Evolutionary conservation across 768 basidiomycete genomes (phyloP), one percentile per base, ranked within the genome.

Genomic region (Panaeolus papilionaceus): DNA sequence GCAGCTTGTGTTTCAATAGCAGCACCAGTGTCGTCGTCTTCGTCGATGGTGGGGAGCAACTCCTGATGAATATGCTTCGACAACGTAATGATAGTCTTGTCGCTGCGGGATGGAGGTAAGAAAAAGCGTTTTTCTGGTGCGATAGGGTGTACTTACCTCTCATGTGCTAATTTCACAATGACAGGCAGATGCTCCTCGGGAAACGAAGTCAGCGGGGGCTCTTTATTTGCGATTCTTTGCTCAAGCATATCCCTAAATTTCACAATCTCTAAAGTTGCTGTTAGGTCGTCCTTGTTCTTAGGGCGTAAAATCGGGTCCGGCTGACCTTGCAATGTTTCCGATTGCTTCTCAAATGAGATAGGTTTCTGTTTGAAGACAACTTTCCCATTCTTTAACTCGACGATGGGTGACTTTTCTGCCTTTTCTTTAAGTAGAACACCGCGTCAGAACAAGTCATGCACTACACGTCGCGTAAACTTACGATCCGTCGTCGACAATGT

Each of bases 131-230:
- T 18, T 45, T 23, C 9, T 11, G 18, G 16, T 2, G 20, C 6
- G 62, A 63, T n/a, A 18, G 12, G 66, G 23, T 28, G 16, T 61
- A 65, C 82, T 64, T 62, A 94, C 95, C 94, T 95, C 79, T 97
- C 95, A 70, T 95, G 92, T 0, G 88, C 88, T 45, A 95, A 78
- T 76, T 95, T 95, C 5, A 89, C 94, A 71, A 97, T 86, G 28
- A 96, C 79, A 1, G 93, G 87, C 69, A 80, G 84, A 75, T 95
- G 84, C 68, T 91, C 87, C 4, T 90, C 85, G 0, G 94, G 91
- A 62, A 95, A 85, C 6, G 73, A 75, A 8, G 74, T 75, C 37
- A 96, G 77, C n/a, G 89, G 84, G 1, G 82, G 77, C 18, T 84
- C 82, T 63, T 83, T 77, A 14, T 77, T 78, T 58, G 81, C 77